Evolutionary conservation across 2,329 filamentous ascomycete species (phyloP).

Genomic region (Ceratocystiopsis minuta): DNA sequence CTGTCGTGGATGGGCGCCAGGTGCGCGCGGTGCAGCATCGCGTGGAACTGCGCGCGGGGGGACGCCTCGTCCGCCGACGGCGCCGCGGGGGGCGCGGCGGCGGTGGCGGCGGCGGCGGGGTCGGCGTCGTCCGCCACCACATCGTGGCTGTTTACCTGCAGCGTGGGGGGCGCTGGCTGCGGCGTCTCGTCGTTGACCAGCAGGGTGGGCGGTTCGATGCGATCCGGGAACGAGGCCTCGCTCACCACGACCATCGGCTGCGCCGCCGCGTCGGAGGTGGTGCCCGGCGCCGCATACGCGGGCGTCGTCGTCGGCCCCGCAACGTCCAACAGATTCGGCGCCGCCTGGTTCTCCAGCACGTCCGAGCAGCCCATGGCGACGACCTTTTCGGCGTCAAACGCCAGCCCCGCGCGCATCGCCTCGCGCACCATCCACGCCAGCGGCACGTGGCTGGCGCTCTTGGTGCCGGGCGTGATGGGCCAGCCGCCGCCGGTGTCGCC

Average conservation of each 20-base stretch:
- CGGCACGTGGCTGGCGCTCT: constrained; percentile 46
- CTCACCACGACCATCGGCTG: no score
- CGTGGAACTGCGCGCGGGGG: constrained; percentile 27
- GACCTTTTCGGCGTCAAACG: constrained; percentile 52
- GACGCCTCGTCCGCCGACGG: background rate
- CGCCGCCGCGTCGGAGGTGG: no score
- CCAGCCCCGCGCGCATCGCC: constrained; percentile 43
- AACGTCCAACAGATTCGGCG: background rate
- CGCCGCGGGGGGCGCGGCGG: background rate
- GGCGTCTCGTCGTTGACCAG: no score
- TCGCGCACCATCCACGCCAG: constrained; percentile 49
- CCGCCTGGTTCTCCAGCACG: constrained; percentile 15
- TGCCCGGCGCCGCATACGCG: no score
- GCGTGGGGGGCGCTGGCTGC: no score
- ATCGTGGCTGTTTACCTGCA: no score
- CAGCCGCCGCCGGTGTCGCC: constrained; percentile 62
- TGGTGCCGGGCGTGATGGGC: constrained; percentile 36
- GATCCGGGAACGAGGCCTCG: no score
- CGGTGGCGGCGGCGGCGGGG: background rate
- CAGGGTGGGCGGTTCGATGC: no score
- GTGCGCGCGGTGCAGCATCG: constrained; percentile 39
- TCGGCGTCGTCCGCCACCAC: no score
- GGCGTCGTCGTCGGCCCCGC: background rate
- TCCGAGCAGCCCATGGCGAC: constrained; percentile 45
- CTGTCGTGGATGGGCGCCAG: constrained; percentile 49